Conservation (phyloP, 2,329 filamentous ascomycete genomes). For the Alternaria gansuensis region DNA sequence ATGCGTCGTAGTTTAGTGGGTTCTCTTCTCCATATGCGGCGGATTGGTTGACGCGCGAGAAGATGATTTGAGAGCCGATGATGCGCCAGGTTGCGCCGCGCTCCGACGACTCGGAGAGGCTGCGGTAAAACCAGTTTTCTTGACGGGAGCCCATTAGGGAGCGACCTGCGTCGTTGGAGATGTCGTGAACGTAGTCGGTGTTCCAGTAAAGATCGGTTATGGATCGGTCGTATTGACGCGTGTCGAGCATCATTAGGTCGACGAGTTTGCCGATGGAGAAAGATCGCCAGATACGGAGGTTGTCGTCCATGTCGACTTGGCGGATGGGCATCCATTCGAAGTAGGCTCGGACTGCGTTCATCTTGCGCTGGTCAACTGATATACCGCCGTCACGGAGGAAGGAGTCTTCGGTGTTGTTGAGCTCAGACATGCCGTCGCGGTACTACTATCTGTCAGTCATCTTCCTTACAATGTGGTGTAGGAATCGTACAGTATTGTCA, state of each 20-base stretch:
- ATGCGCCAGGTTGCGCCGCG: conserved; percentile 76
- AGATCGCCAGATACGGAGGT: conserved; percentile 54
- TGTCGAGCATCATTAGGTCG: conserved; percentile 57
- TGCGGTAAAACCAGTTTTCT: conserved; percentile 69
- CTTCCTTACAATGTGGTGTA: too few relatives aligned
- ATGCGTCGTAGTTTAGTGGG: conserved; percentile 66
- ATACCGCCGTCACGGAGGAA: conserved; percentile 54
- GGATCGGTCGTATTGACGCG: conserved; percentile 55
- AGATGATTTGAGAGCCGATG: conserved; percentile 75
- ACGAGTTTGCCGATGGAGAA: conserved; percentile 55
- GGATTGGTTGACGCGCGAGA: conserved; percentile 65
- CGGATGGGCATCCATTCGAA: conserved; percentile 58
- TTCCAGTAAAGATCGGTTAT: conserved; percentile 64
- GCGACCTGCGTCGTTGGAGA: conserved; percentile 72
- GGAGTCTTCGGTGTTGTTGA: conserved; percentile 57
- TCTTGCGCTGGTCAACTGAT: conserved; percentile 57
- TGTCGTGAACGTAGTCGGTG: conserved; percentile 67
- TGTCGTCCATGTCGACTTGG: conserved; percentile 58
- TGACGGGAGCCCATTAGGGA: conserved; percentile 76
- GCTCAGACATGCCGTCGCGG: conserved; percentile 51
- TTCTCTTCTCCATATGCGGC: conserved; percentile 56
- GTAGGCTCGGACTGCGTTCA: conserved; percentile 58
- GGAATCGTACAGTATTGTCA: conserved; percentile 44
- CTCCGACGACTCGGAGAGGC: conserved; percentile 65
- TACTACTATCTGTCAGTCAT: conserved; percentile 25